Conservation (phyloP, 2,329 filamentous ascomycete species). For the Aspergillus terreus region DNA sequence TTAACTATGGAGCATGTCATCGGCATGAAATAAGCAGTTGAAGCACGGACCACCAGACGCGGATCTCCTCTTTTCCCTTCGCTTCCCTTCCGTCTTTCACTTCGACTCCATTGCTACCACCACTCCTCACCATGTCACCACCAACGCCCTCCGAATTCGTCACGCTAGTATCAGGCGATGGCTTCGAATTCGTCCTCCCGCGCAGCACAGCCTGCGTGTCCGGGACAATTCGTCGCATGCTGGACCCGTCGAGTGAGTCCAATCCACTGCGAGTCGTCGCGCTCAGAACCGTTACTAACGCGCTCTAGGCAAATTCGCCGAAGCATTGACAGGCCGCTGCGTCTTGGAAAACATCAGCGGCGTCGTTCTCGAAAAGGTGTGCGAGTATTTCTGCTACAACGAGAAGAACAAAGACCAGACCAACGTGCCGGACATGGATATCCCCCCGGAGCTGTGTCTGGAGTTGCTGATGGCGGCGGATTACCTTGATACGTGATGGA, state of each 20-base stretch:
- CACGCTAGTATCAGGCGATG: slow-evolving; percentile 61
- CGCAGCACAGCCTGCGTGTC: slow-evolving; percentile 60
- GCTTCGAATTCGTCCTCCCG: slow-evolving; percentile 61
- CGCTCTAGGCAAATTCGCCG: slow-evolving; percentile 55
- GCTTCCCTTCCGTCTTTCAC: slow-evolving; percentile 1
- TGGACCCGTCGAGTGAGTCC: slow-evolving; percentile 58
- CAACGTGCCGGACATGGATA: slow-evolving; percentile 64
- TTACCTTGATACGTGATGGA: slow-evolving; percentile 53
- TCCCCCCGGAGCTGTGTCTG: slow-evolving; percentile 61
- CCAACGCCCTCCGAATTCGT: slow-evolving; percentile 49
- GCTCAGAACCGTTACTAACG: background rate
- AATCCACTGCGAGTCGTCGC: slow-evolving; percentile 1
- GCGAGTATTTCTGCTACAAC: slow-evolving; percentile 67
- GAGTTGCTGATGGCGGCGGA: slow-evolving; percentile 66
- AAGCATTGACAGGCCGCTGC: slow-evolving; percentile 56
- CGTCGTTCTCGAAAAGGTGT: slow-evolving; percentile 63
- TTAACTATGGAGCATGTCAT: background rate
- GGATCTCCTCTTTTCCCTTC: background rate
- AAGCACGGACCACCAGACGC: slow-evolving; percentile 24
- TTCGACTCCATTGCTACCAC: background rate
- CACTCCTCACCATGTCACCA: background rate
- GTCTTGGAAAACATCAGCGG: slow-evolving; percentile 60
- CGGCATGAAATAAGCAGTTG: slow-evolving; percentile 14
- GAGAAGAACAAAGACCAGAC: slow-evolving; percentile 59
- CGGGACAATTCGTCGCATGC: slow-evolving; percentile 60